Conservation (phyloP, 2,329 filamentous ascomycete genomes). For the Colletotrichum chlorophyti region DNA sequence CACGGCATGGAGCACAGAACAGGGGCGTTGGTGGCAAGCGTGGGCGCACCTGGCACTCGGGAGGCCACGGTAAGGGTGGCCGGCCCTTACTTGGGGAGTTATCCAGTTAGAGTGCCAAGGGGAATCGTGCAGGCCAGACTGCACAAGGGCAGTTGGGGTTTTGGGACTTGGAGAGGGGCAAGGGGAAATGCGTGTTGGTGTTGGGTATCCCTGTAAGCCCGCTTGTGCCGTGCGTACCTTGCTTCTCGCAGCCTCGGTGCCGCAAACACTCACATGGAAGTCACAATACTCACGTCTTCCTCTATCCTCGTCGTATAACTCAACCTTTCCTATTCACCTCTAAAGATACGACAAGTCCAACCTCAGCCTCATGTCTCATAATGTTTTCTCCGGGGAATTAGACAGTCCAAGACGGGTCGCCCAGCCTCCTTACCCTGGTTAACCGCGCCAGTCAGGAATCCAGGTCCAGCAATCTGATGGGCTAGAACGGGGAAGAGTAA, state of each 20-base stretch:
- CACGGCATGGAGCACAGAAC: background rate
- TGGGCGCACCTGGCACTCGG: background rate
- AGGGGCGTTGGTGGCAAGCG: background rate
- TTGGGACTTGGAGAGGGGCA: no score
- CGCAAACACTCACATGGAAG: no score
- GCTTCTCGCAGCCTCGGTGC: no score
- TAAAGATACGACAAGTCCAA: background rate
- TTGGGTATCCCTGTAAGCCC: background rate
- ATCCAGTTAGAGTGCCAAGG: background rate
- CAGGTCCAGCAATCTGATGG: background rate
- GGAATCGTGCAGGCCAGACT: background rate
- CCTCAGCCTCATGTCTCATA: no score
- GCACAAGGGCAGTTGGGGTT: no score
- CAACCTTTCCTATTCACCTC: background rate
- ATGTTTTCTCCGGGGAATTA: no score
- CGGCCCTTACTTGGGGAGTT: no score
- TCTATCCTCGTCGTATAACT: no score
- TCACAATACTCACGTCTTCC: no score
- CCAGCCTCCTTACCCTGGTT: slow-evolving; percentile 4
- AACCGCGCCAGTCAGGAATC: slow-evolving; percentile 22
- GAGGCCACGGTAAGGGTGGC: slow-evolving; percentile 1
- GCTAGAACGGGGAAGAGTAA: background rate
- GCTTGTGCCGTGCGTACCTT: background rate
- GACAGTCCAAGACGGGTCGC: background rate
- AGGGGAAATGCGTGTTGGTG: slow-evolving; percentile 3